Conservation (phyloP, 805 yeast species). For the Sugiyamaella smithiae region DNA sequence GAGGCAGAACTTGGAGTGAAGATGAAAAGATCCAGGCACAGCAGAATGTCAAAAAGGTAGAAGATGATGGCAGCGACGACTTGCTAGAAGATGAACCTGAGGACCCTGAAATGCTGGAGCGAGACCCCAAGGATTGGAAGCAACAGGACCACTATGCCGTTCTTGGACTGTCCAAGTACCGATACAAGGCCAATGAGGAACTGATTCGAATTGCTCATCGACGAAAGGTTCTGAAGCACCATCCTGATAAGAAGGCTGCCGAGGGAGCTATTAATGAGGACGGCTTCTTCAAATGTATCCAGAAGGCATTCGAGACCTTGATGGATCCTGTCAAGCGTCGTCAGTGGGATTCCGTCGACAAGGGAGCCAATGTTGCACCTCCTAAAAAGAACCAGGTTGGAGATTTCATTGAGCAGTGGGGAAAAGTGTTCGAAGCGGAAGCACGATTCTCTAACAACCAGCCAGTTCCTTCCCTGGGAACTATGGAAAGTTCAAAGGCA, state of each 20-base stretch:
- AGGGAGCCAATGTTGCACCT: conserved; percentile 77
- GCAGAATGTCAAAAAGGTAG: conserved; percentile 70
- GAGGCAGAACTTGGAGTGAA: conserved; percentile 99
- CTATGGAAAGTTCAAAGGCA: conserved; percentile 59
- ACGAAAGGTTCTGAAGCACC: conserved; percentile 92
- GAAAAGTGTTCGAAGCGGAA: conserved; percentile 86
- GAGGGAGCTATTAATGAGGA: conserved; percentile 79
- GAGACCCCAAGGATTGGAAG: conserved; percentile 99
- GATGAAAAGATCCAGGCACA: conserved; percentile 92
- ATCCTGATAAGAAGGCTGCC: conserved; percentile 97
- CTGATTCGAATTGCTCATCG: conserved; percentile 97
- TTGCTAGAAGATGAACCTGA: conserved; percentile 63
- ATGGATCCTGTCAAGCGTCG: conserved; percentile 82
- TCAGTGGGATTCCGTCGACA: conserved; percentile 95
- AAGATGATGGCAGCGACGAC: conserved; percentile 49
- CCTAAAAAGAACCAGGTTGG: conserved; percentile 61
- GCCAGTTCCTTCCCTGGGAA: conserved; percentile 85
- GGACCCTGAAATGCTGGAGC: conserved; percentile 73
- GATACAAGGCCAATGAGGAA: conserved; percentile 87
- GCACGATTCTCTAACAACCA: conserved; percentile 87
- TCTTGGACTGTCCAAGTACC: conserved; percentile 84
- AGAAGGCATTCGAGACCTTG: conserved; percentile 90
- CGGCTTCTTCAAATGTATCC: conserved; percentile 96
- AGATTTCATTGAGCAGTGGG: conserved; percentile 91
- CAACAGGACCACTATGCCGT: conserved; percentile 94